Evolutionary conservation across 441 rosid species (phyloP).

Genomic region (Bocquillonia castaneifolia): DNA sequence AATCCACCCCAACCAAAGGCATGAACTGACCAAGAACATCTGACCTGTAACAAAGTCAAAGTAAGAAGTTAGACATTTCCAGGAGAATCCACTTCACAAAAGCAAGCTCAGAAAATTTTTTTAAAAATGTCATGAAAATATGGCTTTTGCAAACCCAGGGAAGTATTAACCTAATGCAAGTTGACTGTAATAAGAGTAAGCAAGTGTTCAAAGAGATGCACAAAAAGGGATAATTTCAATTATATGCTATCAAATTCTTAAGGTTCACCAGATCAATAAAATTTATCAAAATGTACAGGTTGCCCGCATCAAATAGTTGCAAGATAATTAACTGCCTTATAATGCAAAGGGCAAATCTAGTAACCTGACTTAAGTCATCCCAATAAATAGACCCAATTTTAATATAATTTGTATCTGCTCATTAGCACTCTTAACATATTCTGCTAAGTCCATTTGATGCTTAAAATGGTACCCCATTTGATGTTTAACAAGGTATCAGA

Average conservation of each 20-base stretch:
- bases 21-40: constrained; percentile 98
- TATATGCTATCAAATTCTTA: constrained; percentile 8
- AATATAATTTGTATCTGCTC: no score
- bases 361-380: no score
- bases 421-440: no score
- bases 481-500: no score
- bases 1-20: constrained; percentile 94
- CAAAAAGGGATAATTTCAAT: constrained; percentile 12
- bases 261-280: no score
- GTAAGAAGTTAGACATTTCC: constrained; percentile 15
- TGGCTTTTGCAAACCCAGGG: constrained; percentile 3
- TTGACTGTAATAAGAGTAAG: constrained; percentile 12
- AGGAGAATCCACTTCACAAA: constrained; percentile 7
- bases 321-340: no score
- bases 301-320: no score
- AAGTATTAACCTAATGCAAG: constrained; percentile 14
- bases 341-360: no score
- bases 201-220: constrained; percentile 5
- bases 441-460: no score
- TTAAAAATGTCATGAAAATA: constrained; percentile 3
- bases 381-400: no score
- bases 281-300: no score
- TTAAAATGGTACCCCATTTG: no score
- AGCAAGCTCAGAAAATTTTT: background rate
- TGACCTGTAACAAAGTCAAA: constrained; percentile 49